Evolutionary conservation across 495 filamentous ascomycete genomes (phyloP), one percentile per base, ranked within the genome.

Genomic region (Trichocladium antarcticum): DNA sequence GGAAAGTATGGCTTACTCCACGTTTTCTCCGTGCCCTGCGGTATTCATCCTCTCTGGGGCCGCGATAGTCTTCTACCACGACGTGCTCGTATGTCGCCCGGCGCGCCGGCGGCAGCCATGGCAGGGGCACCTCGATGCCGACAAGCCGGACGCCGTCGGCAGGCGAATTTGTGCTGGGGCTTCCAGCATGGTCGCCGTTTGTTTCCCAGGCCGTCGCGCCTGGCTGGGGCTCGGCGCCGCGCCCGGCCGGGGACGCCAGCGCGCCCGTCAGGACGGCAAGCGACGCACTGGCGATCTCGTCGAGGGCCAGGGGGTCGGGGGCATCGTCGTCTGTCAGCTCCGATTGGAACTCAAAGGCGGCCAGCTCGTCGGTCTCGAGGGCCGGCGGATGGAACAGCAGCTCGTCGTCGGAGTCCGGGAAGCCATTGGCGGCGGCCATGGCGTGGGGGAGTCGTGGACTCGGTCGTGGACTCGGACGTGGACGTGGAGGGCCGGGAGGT

Each of bases 71-170:
- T 12, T 49, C 45, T 2, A 62, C 52, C 20, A 50, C 36, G 9
- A 62, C 22, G 6, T 53, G 29, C 24, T 35, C 31, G 29, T 53
- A 64, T 10, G 20, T 37, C 0, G 47, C 54, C 42, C 53, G 50
- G 27, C 45, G 15, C 14, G 16, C 28, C 16, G 39, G 45, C 1
- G 57, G 3, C 7, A 64, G 10, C 55, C 53, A 57, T 1, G 42
- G 55, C 14, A 64, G 27, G n/a, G 42, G 21, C 11, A 64, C 57
- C 24, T 62, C 57, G 17, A 64, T 58, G 31, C 42, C 42, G 22
- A 60, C 55, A 9, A 36, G 8, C 6, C 17, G 49, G 22, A 28
- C 21, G n/a, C 36, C n/a, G 15, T 41, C 24, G 12, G 12, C 11
- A 2, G 4, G 6, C 16, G 14, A 10, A 21, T 10, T 31, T 15